Conservation (phyloP, 23 red algal genomes). For the Gracilaria gracilis region DNA sequence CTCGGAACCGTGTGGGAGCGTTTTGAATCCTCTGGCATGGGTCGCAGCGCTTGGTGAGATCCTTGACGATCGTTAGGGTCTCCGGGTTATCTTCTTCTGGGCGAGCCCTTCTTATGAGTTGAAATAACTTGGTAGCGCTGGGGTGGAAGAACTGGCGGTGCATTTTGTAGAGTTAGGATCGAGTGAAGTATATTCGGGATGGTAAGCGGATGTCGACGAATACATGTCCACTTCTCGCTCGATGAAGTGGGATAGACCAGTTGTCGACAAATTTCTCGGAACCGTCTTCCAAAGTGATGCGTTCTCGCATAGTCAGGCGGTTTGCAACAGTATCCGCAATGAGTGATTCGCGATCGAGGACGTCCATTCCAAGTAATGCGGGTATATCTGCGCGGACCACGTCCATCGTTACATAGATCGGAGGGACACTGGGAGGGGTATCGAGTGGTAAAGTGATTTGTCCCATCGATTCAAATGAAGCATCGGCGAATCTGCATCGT, state of each 20-base stretch:
- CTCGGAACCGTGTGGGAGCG: slow-evolving; percentile 39
- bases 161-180: slow-evolving; percentile 22
- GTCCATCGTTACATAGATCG: too few species aligned
- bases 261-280: background rate
- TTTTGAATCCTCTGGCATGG: slow-evolving; percentile 38
- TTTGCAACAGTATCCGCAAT: too few species aligned
- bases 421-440: too few species aligned
- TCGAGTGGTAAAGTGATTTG: too few species aligned
- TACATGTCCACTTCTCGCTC: slow-evolving; percentile 16
- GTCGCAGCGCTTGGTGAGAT: slow-evolving; percentile 48
- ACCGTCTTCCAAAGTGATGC: background rate
- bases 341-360: too few species aligned
- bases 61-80: slow-evolving; percentile 12
- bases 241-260: slow-evolving; percentile 22
- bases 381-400: too few species aligned
- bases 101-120: slow-evolving; percentile 18
- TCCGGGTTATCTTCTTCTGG: slow-evolving; percentile 49
- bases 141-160: slow-evolving; percentile 58
- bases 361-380: too few species aligned
- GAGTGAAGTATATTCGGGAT: slow-evolving; percentile 24
- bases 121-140: slow-evolving; percentile 24
- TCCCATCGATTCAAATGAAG: too few species aligned
- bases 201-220: slow-evolving; percentile 5
- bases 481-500: too few species aligned
- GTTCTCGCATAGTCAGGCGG: too few species aligned